Evolutionary conservation across 2,329 filamentous ascomycete species (phyloP).

Genomic region (Fusarium tupiense): DNA sequence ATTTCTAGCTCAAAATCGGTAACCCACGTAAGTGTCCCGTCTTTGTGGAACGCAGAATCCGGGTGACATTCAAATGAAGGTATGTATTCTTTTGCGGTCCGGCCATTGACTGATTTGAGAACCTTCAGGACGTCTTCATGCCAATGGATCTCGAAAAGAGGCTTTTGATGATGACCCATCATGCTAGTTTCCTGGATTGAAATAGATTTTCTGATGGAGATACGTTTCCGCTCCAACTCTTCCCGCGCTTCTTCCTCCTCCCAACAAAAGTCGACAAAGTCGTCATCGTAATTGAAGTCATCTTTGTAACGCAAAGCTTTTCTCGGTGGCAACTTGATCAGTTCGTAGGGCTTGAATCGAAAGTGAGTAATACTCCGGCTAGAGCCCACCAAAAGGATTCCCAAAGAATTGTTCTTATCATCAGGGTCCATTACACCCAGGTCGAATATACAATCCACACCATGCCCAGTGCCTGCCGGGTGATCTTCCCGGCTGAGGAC

Average conservation of each 20-base stretch:
- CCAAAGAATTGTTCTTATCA: fast-evolving
- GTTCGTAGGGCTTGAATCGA: background rate
- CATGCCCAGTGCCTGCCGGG: fast-evolving
- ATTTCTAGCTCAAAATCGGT: background rate
- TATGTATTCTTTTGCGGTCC: fast-evolving
- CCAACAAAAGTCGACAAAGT: background rate
- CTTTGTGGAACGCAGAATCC: fast-evolving
- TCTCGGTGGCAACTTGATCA: background rate
- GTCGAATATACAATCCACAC: background rate
- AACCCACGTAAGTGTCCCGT: background rate
- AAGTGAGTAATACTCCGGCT: background rate
- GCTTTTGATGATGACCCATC: background rate
- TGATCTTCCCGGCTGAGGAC: fast-evolving
- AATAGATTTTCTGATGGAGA: background rate
- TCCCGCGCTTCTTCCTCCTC: fast-evolving
- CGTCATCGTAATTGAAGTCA: background rate
- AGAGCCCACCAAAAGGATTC: background rate
- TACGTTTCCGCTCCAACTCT: background rate
- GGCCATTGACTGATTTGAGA: background rate
- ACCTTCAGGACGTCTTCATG: background rate
- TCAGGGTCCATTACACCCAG: background rate
- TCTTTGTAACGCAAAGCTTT: fast-evolving
- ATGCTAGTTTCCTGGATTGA: fast-evolving
- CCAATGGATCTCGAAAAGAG: background rate
- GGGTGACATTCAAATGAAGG: background rate